A percentile compares a stretch with the other conserved stretches of the same genome.
phyloP scores from a whole-genome alignment of 2,329 filamentous ascomycete genomes.

The Pseudopithomyces maydicus region DNA sequence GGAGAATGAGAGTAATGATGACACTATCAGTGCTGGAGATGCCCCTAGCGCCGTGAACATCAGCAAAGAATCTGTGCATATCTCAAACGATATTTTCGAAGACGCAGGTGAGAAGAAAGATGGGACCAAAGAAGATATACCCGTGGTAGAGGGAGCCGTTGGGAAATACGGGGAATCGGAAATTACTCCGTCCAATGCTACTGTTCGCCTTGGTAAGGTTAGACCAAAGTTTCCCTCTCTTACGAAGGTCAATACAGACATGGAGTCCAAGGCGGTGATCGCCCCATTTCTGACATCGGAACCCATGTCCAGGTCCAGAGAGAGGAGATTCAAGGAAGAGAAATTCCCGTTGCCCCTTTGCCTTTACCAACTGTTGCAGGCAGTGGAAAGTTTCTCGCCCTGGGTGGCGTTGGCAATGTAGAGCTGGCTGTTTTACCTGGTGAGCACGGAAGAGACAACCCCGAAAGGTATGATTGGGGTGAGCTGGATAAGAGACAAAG shows the following conservation, averaged over 20 bases:
- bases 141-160: neutral
- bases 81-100: neutral
- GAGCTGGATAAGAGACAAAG: neutral
- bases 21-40: neutral
- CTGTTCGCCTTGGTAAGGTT: neutral
- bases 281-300: neutral
- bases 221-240: neutral
- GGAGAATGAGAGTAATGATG: neutral
- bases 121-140: neutral
- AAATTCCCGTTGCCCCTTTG: neutral
- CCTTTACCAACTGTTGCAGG: neutral
- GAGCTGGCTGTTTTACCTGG: neutral
- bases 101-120: neutral
- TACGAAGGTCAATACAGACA: neutral
- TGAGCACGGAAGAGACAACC: neutral
- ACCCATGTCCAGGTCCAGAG: neutral
- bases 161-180: constrained; percentile 2
- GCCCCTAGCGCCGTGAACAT: neutral
- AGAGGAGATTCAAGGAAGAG: neutral
- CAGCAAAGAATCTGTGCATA: neutral
- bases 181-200: neutral
- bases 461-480: neutral
- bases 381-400: neutral
- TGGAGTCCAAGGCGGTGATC: constrained; percentile 5
- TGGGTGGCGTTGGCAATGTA: neutral